These are phyloP conservation scores for Cladorrhinum sp. DNA, from an alignment of 2,329 filamentous ascomycete species.

Conservation along the genomic window DNA sequence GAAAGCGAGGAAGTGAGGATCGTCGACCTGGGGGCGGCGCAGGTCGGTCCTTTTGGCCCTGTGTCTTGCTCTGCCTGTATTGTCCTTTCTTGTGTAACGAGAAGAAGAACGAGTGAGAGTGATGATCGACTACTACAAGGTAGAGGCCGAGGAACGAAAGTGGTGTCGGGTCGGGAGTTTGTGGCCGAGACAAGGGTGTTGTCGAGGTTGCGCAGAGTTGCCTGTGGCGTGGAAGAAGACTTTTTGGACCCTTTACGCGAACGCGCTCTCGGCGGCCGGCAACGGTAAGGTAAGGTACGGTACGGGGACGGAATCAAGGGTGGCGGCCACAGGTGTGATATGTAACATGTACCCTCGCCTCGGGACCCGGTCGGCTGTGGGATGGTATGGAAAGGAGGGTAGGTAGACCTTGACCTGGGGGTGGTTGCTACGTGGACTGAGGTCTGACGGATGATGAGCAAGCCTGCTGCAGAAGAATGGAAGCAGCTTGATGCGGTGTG, in stretches of 20 bases:
- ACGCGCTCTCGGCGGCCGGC: slow-evolving; percentile 18
- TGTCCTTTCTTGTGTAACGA: slow-evolving; percentile 11
- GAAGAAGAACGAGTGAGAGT: slow-evolving; percentile 6
- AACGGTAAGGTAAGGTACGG: slow-evolving; percentile 4
- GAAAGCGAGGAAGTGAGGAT: background rate
- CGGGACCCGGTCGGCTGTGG: background rate
- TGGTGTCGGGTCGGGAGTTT: slow-evolving; percentile 8
- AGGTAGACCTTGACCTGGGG: background rate
- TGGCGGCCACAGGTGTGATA: background rate
- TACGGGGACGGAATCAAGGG: background rate
- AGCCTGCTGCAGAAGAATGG: background rate
- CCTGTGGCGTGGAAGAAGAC: slow-evolving; percentile 15
- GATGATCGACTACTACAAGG: background rate
- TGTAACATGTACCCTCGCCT: background rate
- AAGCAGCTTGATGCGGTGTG: slow-evolving; percentile 1
- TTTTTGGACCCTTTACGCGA: slow-evolving; percentile 21
- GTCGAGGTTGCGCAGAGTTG: slow-evolving; percentile 13
- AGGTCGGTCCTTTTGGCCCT: slow-evolving; percentile 1
- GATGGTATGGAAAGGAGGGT: background rate
- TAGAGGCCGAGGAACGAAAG: slow-evolving; percentile 6
- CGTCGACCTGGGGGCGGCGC: slow-evolving; percentile 4
- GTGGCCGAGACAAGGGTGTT: slow-evolving; percentile 10
- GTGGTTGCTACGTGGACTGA: slow-evolving; percentile 1
- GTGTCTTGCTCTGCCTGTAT: background rate
- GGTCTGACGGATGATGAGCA: background rate